Conservation (phyloP, 768 basidiomycete species). For the Gyrodon lividus region DNA sequence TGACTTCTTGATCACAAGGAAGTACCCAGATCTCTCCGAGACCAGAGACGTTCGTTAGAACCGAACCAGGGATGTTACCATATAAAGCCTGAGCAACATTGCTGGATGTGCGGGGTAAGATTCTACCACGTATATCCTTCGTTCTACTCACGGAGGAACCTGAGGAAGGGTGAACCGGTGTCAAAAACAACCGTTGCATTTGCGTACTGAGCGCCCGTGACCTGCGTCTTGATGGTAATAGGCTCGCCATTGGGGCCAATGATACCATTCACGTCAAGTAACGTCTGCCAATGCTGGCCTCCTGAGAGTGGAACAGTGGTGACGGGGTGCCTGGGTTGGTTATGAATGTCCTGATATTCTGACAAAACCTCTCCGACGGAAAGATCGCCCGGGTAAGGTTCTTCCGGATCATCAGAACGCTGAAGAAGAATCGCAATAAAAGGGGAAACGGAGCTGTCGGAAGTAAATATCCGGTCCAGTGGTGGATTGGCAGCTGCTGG, state of each 20-base stretch:
- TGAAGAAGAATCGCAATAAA: conserved; percentile 64
- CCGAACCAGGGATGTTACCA: conserved; percentile 50
- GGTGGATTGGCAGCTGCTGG: conserved; percentile 47
- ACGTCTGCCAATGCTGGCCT: conserved; percentile 64
- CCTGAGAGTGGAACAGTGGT: conserved; percentile 34
- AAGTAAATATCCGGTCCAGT: conserved; percentile 63
- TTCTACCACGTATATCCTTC: conserved; percentile 6
- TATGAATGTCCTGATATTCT: conserved; percentile 47
- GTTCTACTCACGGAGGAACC: conserved; percentile 44
- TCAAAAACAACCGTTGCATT: conserved; percentile 65
- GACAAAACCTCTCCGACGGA: conserved; percentile 59
- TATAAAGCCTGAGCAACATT: conserved; percentile 62
- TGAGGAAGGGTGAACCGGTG: conserved; percentile 71
- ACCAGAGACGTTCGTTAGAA: conserved; percentile 37
- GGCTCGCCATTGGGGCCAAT: conserved; percentile 58
- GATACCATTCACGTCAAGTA: conserved; percentile 61
- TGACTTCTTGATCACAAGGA: conserved; percentile 63
- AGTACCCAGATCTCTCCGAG: conserved; percentile 56
- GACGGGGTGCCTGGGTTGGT: conserved; percentile 53
- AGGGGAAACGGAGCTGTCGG: conserved; percentile 57
- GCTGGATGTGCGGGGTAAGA: conserved; percentile 31
- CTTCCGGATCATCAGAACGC: conserved; percentile 52
- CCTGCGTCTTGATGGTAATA: conserved; percentile 46
- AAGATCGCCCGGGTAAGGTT: conserved; percentile 56
- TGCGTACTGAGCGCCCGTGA: conserved; percentile 40